phyloP scores from a whole-genome alignment of 352 stramenopile species.

The Thalassiosira allenii region DNA sequence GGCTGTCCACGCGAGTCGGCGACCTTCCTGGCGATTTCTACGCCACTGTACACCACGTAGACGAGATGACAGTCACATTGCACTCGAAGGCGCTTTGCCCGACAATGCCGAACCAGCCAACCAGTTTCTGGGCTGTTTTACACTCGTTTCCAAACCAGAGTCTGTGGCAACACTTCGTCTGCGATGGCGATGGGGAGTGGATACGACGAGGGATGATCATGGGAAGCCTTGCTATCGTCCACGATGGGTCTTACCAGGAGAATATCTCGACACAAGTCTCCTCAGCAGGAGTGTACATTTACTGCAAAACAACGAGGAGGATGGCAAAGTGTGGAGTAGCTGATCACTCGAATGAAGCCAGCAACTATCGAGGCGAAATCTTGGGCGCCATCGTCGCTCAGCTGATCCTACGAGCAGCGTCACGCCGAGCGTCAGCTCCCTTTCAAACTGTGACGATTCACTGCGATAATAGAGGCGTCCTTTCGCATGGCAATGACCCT shows the following conservation, averaged over 20 bases:
- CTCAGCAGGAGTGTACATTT: conserved; percentile 1
- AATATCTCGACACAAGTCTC: background rate
- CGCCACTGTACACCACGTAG: background rate
- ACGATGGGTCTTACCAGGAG: conserved; percentile 5
- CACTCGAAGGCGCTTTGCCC: background rate
- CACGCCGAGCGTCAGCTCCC: background rate
- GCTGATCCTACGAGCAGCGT: conserved; percentile 14
- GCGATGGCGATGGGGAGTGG: conserved; percentile 11
- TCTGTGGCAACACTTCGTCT: background rate
- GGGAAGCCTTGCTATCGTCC: background rate
- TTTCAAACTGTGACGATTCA: background rate
- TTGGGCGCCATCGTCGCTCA: conserved; percentile 11
- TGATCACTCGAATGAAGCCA: background rate
- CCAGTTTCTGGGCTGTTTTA: background rate
- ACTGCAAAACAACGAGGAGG: background rate
- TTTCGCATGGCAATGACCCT: conserved; percentile 27
- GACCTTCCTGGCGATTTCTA: background rate
- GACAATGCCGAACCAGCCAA: background rate
- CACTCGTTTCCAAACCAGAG: background rate
- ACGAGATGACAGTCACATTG: background rate
- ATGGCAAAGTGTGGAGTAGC: background rate
- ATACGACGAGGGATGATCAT: background rate
- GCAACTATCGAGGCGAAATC: conserved; percentile 22
- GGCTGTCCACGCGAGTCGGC: too few species aligned
- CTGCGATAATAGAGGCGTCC: conserved; percentile 40